Evolutionary conservation across 192 early-diverging fungal species (phyloP).

Genomic region (Podila epigama): DNA sequence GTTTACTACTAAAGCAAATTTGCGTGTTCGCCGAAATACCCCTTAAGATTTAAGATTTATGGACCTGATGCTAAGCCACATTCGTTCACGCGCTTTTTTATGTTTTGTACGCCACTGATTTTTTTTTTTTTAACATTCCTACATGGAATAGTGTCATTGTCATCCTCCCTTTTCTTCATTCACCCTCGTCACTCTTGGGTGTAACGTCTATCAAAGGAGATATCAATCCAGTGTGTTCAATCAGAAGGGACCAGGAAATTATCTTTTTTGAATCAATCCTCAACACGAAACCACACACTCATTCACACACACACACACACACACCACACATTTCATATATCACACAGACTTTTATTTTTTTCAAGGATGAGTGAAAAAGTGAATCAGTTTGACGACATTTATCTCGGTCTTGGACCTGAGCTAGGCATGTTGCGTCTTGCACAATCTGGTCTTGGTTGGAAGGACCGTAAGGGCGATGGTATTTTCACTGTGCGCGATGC

Average conservation of each 20-base stretch:
- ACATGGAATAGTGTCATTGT: too few species aligned
- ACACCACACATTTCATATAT: background rate
- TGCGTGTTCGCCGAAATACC: background rate
- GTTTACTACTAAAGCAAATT: background rate
- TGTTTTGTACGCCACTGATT: too few species aligned
- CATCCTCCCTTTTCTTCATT: too few species aligned
- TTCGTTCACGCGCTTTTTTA: background rate
- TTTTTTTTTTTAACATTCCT: too few species aligned
- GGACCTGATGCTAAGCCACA: background rate
- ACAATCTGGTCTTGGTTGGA: conserved; percentile 78
- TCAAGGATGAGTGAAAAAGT: conserved; percentile 55
- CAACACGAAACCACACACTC: background rate
- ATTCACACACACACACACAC: background rate
- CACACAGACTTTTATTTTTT: too few species aligned
- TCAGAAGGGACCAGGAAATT: too few species aligned
- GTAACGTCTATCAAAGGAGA: too few species aligned
- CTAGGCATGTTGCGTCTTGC: conserved; percentile 59
- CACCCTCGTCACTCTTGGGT: too few species aligned
- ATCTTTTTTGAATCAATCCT: too few species aligned
- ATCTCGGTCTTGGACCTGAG: conserved; percentile 54
- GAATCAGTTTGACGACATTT: conserved; percentile 62
- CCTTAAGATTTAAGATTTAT: background rate
- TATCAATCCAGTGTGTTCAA: too few species aligned
- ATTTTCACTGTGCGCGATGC: conserved; percentile 64
- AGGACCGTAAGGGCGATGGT: conserved; percentile 60